Percentiles rank a stretch among this genome's conserved stretches.
phyloP scores from a whole-genome alignment of 441 rosid genomes.

The Adansonia grandidieri region DNA sequence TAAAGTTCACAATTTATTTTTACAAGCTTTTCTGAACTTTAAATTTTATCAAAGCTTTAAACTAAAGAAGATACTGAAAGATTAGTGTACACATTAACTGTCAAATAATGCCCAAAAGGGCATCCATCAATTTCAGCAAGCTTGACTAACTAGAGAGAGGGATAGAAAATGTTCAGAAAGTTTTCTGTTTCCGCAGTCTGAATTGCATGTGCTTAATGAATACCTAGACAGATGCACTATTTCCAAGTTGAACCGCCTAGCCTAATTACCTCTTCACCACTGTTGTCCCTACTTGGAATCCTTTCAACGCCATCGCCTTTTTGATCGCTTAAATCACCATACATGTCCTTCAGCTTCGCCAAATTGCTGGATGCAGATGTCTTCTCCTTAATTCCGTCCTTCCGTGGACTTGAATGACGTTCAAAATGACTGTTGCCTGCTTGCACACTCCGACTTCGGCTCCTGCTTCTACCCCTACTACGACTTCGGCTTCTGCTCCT shows the following conservation, averaged over 20 bases:
- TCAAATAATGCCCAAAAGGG: no score
- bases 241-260: constrained; percentile 92
- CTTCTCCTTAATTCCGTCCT: constrained; percentile 53
- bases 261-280: constrained; percentile 87
- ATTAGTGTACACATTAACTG: background rate
- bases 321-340: constrained; percentile 65
- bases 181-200: background rate
- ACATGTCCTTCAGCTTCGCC: constrained; percentile 89
- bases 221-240: constrained; percentile 28
- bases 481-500: constrained; percentile 54
- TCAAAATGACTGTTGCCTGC: constrained; percentile 46
- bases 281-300: constrained; percentile 54
- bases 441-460: constrained; percentile 68
- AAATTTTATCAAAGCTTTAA: background rate
- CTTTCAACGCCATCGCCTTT: constrained; percentile 59
- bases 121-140: background rate
- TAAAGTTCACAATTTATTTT: no score
- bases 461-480: constrained; percentile 56
- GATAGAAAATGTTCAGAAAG: background rate
- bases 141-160: background rate
- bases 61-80: background rate
- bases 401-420: constrained; percentile 54
- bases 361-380: constrained; percentile 75
- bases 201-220: background rate
- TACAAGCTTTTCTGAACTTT: background rate